Percentiles rank a stretch among this genome's conserved stretches.
Conservation (phyloP, 306 rosid species). For the Rubus parviflorus region DNA sequence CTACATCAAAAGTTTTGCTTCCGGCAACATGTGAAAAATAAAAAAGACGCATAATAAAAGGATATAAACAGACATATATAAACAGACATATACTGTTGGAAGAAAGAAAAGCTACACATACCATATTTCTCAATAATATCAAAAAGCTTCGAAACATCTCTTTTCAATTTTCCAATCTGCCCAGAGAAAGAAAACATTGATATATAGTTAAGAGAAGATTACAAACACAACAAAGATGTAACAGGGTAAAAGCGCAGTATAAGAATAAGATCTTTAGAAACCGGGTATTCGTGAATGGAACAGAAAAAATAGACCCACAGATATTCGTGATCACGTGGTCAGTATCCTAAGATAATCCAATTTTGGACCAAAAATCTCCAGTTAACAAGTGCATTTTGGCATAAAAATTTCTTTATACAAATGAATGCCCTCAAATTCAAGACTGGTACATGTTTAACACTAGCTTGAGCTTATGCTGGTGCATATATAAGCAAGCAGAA, state of each 20-base stretch:
- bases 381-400: background rate
- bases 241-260: background rate
- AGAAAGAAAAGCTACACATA: constrained; percentile 42
- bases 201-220: constrained; percentile 9
- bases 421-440: background rate
- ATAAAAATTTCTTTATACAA: background rate
- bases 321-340: background rate
- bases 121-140: constrained; percentile 96
- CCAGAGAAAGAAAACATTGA: constrained; percentile 27
- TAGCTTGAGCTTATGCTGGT: background rate
- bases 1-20: background rate
- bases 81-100: constrained; percentile 5
- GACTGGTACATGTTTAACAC: background rate
- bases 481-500: constrained; percentile 11
- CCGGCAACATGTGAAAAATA: background rate
- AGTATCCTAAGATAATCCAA: background rate
- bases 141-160: constrained; percentile 84
- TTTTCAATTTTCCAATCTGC: constrained; percentile 77
- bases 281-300: background rate
- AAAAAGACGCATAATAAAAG: background rate
- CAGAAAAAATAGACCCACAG: background rate
- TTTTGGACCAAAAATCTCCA: background rate
- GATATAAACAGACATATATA: constrained; percentile 3
- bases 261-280: background rate
- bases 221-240: constrained; percentile 2